Evolutionary conservation across 139 green algal genomes (phyloP).

Genomic region (Chlamydomonas sphaeroides): DNA sequence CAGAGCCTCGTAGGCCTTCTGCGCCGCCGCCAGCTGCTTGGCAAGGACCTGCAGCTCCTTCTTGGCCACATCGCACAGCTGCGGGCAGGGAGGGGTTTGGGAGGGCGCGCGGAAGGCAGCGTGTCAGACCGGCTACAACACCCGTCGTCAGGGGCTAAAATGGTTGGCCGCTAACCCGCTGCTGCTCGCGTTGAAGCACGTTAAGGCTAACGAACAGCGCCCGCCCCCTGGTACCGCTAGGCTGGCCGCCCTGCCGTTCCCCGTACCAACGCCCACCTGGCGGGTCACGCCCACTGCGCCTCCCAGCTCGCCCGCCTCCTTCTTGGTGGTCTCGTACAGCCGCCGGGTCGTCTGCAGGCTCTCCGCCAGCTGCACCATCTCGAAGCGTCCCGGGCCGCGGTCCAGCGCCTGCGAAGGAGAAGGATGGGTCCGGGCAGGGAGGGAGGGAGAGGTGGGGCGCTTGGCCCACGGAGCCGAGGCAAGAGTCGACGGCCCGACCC

Average conservation of each 20-base stretch:
- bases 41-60: neutral
- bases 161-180: too few species aligned
- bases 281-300: conserved; percentile 15
- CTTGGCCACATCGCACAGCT: conserved; percentile 38
- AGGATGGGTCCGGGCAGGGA: too few species aligned
- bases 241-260: too few species aligned
- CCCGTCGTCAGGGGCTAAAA: too few species aligned
- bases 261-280: neutral
- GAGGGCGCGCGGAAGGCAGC: neutral
- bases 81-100: neutral
- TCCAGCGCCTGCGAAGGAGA: neutral
- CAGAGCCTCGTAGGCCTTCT: conserved; percentile 34
- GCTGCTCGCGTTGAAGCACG: too few species aligned
- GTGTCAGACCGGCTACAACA: too few species aligned
- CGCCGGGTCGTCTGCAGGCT: conserved; percentile 28
- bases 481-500: too few species aligned
- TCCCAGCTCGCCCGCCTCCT: conserved; percentile 23
- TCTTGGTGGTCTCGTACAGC: conserved; percentile 36
- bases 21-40: conserved; percentile 7
- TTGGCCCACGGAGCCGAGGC: too few species aligned
- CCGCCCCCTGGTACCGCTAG: too few species aligned
- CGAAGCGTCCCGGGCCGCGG: neutral
- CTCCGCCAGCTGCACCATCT: conserved; percentile 35
- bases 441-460: too few species aligned
- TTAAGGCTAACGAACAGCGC: too few species aligned